Percentiles rank a stretch among this genome's conserved stretches.
phyloP scores from a whole-genome alignment of 441 rosid species.

The Populus hybrid region DNA sequence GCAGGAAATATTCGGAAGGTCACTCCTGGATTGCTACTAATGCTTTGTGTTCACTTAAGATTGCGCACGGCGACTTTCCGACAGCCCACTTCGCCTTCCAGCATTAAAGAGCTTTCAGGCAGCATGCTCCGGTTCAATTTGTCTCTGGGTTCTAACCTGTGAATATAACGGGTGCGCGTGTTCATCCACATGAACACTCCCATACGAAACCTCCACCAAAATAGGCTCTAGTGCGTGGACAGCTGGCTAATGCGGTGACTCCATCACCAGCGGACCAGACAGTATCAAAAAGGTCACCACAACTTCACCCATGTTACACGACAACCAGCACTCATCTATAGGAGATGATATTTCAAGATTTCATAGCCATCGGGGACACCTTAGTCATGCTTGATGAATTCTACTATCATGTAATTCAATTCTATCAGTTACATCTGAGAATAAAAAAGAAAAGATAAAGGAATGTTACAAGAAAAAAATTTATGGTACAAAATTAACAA shows the following conservation, averaged over 20 bases:
- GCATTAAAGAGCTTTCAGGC: too few relatives aligned
- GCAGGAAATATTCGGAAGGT: too few relatives aligned
- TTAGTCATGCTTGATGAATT: slow-evolving; percentile 27
- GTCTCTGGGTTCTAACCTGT: too few relatives aligned
- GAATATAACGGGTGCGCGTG: too few relatives aligned
- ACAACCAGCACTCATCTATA: neutral
- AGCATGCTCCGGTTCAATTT: too few relatives aligned
- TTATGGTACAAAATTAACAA: slow-evolving; percentile 45
- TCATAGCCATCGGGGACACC: neutral
- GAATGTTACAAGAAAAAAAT: slow-evolving; percentile 29
- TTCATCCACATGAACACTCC: too few relatives aligned
- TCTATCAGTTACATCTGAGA: slow-evolving; percentile 57
- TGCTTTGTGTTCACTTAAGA: too few relatives aligned
- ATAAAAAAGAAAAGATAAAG: slow-evolving; percentile 6
- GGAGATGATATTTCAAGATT: neutral
- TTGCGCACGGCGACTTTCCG: too few relatives aligned
- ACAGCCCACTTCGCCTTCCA: too few relatives aligned
- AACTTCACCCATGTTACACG: neutral
- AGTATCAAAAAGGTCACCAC: neutral
- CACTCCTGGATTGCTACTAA: too few relatives aligned
- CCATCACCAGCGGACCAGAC: neutral
- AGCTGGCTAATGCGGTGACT: neutral
- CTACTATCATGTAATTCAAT: slow-evolving; percentile 45
- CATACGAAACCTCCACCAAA: too few relatives aligned
- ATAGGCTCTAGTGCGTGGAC: too few relatives aligned